Base-by-base conservation (phyloP, 2,329 filamentous ascomycete genomes). In the Meredithiella fracta region DNA sequence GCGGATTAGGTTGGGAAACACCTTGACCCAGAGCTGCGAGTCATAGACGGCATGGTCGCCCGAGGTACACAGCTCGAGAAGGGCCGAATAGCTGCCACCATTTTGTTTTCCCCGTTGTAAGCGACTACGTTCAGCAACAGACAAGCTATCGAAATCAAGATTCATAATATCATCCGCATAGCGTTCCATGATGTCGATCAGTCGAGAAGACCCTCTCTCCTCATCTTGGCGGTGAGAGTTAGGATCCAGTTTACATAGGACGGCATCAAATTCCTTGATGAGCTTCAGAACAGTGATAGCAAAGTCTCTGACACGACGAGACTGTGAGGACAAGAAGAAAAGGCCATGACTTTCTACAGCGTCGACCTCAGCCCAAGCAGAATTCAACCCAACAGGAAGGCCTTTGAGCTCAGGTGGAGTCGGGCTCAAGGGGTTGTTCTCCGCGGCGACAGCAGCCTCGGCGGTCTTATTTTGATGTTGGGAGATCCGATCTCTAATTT, bases 261-360 rank as follows among this genome's bases (percentile, higher is more conserved):
- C 91, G 14, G 78, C 83, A 64, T 98, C 92, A 61, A 98, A 97
- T 62, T 98, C 91, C 1, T 84, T 90, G 60, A 97, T 91, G 23
- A 97, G 77, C 3, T 88, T 85, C 25, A 98, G 73, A 1, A 98
- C 91, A 1, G 86, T 95, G 54, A 98, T 87, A 1, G 92, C 90
- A 66, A 92, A 94, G 58, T 86, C 78, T 53, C 92, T 82, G 25
- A 98, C 92, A 55, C 86, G 80, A 54, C 88, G 79, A 4, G 92
- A 96, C 62, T 97, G 92, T 0, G 92, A 98, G 67, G 92, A 98
- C 5, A 98, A 72, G 66, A 98, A 98, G 72, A 98, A 98, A 2
- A 98, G 70, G 0, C 92, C 94, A 65, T 97, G 92, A 0, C 91
- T 94, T 67, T 98, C 92, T 15, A 96, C 86, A 67, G 96, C 90